These are phyloP conservation scores for Ajuga reptans DNA, from an alignment of 305 asterid genomes.

Conservation along the genomic window DNA sequence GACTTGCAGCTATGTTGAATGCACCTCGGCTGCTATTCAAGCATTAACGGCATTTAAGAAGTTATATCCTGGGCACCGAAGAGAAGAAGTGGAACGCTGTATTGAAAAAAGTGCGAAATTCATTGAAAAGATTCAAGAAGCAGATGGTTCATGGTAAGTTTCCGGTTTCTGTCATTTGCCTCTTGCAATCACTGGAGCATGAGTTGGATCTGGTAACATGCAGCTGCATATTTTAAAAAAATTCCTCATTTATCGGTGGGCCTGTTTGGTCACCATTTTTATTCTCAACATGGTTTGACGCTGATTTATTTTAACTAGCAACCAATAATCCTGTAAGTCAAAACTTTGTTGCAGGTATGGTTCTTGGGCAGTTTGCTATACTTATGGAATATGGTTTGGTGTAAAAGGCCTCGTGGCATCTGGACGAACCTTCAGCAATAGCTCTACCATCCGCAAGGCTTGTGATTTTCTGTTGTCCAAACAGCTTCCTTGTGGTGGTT, in stretches of 20 bases:
- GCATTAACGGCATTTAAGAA: slow-evolving; percentile 66
- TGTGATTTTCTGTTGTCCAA: slow-evolving; percentile 87
- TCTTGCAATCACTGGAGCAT: slow-evolving; percentile 10
- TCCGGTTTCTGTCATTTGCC: slow-evolving; percentile 10
- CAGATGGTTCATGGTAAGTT: slow-evolving; percentile 96
- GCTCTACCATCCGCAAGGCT: slow-evolving; percentile 70
- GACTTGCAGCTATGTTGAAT: slow-evolving; percentile 77
- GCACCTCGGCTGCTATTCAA: slow-evolving; percentile 98
- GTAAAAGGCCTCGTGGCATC: slow-evolving; percentile 77
- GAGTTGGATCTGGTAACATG: not conserved
- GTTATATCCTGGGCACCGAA: slow-evolving; percentile 85
- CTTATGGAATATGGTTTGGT: slow-evolving; percentile 95
- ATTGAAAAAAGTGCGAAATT: slow-evolving; percentile 64
- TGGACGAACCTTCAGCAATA: slow-evolving; percentile 56
- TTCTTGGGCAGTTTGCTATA: slow-evolving; percentile 96
- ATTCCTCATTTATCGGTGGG: not conserved
- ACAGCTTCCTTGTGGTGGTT: slow-evolving; percentile 85
- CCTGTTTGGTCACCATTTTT: slow-evolving; percentile 4
- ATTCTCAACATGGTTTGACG: slow-evolving; percentile 6
- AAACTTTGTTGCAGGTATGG: slow-evolving; percentile 68
- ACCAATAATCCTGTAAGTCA: not conserved
- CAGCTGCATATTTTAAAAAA: slow-evolving; percentile 8
- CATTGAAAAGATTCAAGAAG: slow-evolving; percentile 69
- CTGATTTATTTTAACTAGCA: not conserved
- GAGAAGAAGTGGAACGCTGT: slow-evolving; percentile 61